Evolutionary conservation across 2,329 filamentous ascomycete species (phyloP).

Genomic region (Microsporum canis): DNA sequence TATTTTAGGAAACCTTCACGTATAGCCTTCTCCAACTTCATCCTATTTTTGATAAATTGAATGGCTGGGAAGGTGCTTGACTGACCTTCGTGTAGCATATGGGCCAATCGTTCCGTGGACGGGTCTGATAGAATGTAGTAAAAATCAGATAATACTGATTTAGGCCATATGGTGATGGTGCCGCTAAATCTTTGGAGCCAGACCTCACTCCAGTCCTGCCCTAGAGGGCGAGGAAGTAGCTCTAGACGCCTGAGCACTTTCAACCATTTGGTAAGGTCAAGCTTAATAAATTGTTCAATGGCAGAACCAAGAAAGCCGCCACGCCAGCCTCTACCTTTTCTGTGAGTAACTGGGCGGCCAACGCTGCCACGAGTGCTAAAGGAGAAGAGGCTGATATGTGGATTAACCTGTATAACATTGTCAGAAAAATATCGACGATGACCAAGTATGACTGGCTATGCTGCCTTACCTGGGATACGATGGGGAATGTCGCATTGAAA

Average conservation of each 20-base stretch:
- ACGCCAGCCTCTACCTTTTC: slow-evolving; percentile 85
- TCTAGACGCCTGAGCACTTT: slow-evolving; percentile 89
- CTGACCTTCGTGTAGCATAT: slow-evolving; percentile 84
- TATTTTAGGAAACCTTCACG: slow-evolving; percentile 41
- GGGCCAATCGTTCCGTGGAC: slow-evolving; percentile 57
- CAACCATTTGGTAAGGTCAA: slow-evolving; percentile 95
- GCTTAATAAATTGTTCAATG: slow-evolving; percentile 86
- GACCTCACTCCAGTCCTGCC: slow-evolving; percentile 93
- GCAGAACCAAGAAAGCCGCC: slow-evolving; percentile 90
- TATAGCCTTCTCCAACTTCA: slow-evolving; percentile 66
- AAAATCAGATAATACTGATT: slow-evolving; percentile 67
- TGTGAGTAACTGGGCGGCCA: slow-evolving; percentile 85
- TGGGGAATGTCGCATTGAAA: slow-evolving; percentile 97
- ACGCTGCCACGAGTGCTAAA: slow-evolving; percentile 89
- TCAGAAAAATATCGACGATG: background rate
- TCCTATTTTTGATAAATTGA: slow-evolving; percentile 77
- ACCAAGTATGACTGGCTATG: background rate
- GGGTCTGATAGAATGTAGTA: slow-evolving; percentile 79
- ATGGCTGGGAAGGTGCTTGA: slow-evolving; percentile 84
- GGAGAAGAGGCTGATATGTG: slow-evolving; percentile 97
- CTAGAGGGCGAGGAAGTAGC: slow-evolving; percentile 74
- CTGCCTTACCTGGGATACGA: slow-evolving; percentile 50
- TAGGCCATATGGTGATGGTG: slow-evolving; percentile 94
- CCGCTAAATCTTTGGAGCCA: slow-evolving; percentile 94
- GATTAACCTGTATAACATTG: slow-evolving; percentile 59